A percentile compares a stretch with the other conserved stretches of the same genome.
These are phyloP conservation scores for Fragaria vesca DNA, from an alignment of 306 rosid species.

Conservation along the genomic window DNA sequence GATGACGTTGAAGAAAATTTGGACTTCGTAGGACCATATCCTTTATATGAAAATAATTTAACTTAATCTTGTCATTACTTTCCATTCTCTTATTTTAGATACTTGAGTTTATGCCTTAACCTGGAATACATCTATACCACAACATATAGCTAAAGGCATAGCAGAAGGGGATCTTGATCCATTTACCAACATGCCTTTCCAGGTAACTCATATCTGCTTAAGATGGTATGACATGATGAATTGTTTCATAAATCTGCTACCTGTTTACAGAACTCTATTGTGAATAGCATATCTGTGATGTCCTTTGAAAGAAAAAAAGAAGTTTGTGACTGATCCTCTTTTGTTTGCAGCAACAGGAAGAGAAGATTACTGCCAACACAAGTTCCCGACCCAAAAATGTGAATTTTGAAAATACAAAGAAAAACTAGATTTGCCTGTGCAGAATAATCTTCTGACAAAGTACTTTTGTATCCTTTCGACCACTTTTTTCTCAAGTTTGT, in stretches of 20 bases:
- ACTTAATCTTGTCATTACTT: slow-evolving; percentile 6
- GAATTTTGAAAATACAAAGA: slow-evolving; percentile 53
- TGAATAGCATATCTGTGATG: background rate
- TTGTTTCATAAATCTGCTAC: background rate
- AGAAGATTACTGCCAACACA: slow-evolving; percentile 29
- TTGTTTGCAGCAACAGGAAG: slow-evolving; percentile 48
- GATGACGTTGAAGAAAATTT: slow-evolving; percentile 51
- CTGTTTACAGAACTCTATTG: background rate
- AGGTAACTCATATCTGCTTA: slow-evolving; percentile 43
- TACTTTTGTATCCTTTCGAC: slow-evolving; percentile 84
- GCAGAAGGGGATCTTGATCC: slow-evolving; percentile 94
- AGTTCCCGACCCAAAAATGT: slow-evolving; percentile 41
- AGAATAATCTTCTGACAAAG: slow-evolving; percentile 84
- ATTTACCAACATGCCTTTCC: slow-evolving; percentile 69
- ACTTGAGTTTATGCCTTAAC: slow-evolving; percentile 52
- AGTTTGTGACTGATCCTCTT: slow-evolving; percentile 21
- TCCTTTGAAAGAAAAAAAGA: too few relatives aligned
- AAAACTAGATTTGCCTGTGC: slow-evolving; percentile 80
- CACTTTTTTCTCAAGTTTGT: slow-evolving; percentile 4
- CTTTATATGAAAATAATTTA: slow-evolving; percentile 34
- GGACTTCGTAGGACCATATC: slow-evolving; percentile 97
- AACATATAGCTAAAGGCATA: slow-evolving; percentile 71
- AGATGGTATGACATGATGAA: background rate
- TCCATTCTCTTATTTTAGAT: slow-evolving; percentile 23
- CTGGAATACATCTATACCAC: slow-evolving; percentile 54